Evolutionary conservation across 2,329 filamentous ascomycete genomes (phyloP), one percentile per base, ranked within the genome.

Genomic region (Colletotrichum aenigma): DNA sequence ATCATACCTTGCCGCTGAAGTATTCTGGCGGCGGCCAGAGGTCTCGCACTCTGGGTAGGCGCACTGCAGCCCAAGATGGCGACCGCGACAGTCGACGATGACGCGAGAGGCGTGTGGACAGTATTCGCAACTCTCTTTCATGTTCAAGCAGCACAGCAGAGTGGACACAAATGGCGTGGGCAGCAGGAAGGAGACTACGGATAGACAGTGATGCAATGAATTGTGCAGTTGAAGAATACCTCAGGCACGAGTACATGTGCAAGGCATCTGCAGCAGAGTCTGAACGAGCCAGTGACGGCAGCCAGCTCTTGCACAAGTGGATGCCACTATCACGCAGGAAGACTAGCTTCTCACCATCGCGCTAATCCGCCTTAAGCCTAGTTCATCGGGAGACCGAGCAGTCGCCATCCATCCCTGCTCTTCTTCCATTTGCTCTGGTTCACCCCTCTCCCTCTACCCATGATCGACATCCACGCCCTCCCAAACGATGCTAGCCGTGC

Each of bases 391-490:
- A 52, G 43, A 52, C 43, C 13, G 43, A 52, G 43, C n/a, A 52
- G 32, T n/a, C n/a, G 18, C 15, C 36, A 60, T 48, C 52, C 38
- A 62, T 43, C 56, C 56, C 26, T 64, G 58, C 60, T 16, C 34
- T 30, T 48, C 26, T 38, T 73, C 55, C 26, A 66, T 52, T 65
- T 26, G 61, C 21, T 56, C 26, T 66, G 38, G 28, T 30, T 75
- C 72, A 55, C 38, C 24, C 58, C 56, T 65, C 65, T 36, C 34
- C 34, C 34, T 16, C 66, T 36, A 73, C 76, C 67, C 36, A 70
- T 71, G 74, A 77, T 77, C 74, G 70, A 69, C 72, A 56, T 26
- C 60, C 65, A 73, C 74, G 55, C 58, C 75, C 70, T 70, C 76
- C 61, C 61, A 34, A 67, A 52, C 48, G 34, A 64, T 67, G 55